Percentiles rank a stretch among this genome's conserved stretches.
phyloP scores from a whole-genome alignment of 1,284 basidiomycete genomes.

The Moesziomyces sp. region DNA sequence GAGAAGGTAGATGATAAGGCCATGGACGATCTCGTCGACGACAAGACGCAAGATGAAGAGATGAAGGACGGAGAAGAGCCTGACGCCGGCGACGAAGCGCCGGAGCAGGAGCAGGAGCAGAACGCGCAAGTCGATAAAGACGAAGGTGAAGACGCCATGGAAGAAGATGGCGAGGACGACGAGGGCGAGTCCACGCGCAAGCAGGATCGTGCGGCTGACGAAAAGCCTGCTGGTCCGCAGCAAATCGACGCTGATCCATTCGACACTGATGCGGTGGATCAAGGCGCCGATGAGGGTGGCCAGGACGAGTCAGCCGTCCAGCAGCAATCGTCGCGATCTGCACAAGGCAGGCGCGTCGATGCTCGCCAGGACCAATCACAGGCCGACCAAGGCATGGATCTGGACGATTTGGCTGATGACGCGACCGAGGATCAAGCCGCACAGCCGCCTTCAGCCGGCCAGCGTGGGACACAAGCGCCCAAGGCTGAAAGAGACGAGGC shows the following conservation, averaged over 20 bases:
- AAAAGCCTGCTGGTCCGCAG: constrained; percentile 11
- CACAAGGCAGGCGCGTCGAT: constrained; percentile 39
- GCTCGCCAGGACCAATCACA: constrained; percentile 45
- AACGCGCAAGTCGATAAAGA: constrained; percentile 38
- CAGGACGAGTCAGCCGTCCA: constrained; percentile 44
- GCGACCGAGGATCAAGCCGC: constrained; percentile 66
- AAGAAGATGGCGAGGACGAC: constrained; percentile 40
- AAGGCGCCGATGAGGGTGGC: constrained; percentile 42
- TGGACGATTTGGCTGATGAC: constrained; percentile 58
- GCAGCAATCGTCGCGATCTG: constrained; percentile 43
- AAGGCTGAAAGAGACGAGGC: constrained; percentile 22
- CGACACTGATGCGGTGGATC: constrained; percentile 41
- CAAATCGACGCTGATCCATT: constrained; percentile 29
- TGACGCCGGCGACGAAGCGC: constrained; percentile 27
- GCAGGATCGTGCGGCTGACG: constrained; percentile 15
- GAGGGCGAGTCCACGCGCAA: constrained; percentile 19
- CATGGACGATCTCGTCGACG: constrained; percentile 43
- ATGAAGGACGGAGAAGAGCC: constrained; percentile 66
- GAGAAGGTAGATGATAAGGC: constrained; percentile 30
- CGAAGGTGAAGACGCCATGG: constrained; percentile 47
- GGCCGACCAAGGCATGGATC: constrained; percentile 59
- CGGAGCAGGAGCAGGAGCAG: constrained; percentile 41
- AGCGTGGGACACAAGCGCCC: constrained; percentile 18
- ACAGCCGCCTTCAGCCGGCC: constrained; percentile 21
- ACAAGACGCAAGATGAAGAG: constrained; percentile 47